Evolutionary conservation across 2,329 filamentous ascomycete genomes (phyloP).

Genomic region (Colletotrichum sansevieriae): DNA sequence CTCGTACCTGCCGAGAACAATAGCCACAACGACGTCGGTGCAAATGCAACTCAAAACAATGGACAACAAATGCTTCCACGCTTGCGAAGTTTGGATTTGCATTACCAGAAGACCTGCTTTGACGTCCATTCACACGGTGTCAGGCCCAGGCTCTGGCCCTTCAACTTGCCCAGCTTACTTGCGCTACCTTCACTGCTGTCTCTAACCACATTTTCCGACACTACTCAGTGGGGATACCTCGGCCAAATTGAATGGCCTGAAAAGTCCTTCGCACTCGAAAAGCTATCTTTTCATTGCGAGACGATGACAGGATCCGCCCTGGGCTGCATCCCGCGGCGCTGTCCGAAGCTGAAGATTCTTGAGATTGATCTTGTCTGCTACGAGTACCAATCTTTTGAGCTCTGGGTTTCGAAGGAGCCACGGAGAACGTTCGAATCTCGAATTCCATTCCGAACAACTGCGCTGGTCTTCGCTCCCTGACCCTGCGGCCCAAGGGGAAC

Average conservation of each 20-base stretch:
- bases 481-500: background rate
- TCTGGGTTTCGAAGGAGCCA: background rate
- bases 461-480: background rate
- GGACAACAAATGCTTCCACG: background rate
- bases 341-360: conserved; percentile 1
- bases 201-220: conserved; percentile 2
- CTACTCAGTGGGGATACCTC: conserved; percentile 10
- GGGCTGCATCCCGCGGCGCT: background rate
- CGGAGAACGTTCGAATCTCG: background rate
- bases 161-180: conserved; percentile 3
- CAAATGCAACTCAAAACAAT: too few relatives aligned
- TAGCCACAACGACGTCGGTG: background rate
- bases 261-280: background rate
- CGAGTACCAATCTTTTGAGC: background rate
- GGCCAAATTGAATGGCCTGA: background rate
- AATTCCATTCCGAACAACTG: background rate
- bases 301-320: background rate
- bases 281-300: background rate
- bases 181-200: conserved; percentile 9
- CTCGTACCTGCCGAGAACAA: background rate
- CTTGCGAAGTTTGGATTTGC: background rate
- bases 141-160: background rate
- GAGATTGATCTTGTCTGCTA: background rate
- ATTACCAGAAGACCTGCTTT: background rate
- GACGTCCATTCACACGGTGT: too few relatives aligned